Evolutionary conservation across 202 grass and related monocot genomes (phyloP).

Genomic region (Carex arenaria): DNA sequence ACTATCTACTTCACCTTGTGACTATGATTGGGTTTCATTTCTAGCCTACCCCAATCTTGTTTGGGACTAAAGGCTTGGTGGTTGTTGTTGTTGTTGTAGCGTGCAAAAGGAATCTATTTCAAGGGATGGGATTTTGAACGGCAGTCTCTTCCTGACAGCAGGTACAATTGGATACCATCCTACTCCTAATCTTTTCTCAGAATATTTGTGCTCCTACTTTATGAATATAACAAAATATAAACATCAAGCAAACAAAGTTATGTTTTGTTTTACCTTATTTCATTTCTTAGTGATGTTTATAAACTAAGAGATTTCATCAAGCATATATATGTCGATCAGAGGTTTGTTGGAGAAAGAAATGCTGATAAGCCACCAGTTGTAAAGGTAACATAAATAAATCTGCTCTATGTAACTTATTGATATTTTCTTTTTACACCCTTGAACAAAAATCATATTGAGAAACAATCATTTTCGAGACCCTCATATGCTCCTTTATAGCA

Average conservation of each 20-base stretch:
- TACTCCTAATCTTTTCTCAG: neutral
- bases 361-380: slow-evolving; percentile 27
- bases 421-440: neutral
- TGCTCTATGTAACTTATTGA: neutral
- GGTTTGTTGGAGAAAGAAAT: slow-evolving; percentile 36
- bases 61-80: no score
- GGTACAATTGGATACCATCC: slow-evolving; percentile 31
- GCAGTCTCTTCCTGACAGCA: slow-evolving; percentile 42
- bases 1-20: no score
- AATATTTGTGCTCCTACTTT: neutral
- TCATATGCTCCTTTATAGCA: neutral
- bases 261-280: slow-evolving; percentile 25
- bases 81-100: slow-evolving; percentile 9
- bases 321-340: slow-evolving; percentile 49
- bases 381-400: slow-evolving; percentile 36
- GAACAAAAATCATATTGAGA: neutral
- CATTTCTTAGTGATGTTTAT: slow-evolving; percentile 40
- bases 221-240: slow-evolving; percentile 3
- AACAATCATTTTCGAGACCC: neutral
- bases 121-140: slow-evolving; percentile 56
- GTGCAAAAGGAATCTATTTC: slow-evolving; percentile 53
- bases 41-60: no score
- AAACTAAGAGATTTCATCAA: slow-evolving; percentile 61
- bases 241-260: slow-evolving; percentile 6
- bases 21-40: no score